These are phyloP conservation scores for Zea luxurians DNA, from an alignment of 176 grass and related monocot species.

Conservation along the genomic window DNA sequence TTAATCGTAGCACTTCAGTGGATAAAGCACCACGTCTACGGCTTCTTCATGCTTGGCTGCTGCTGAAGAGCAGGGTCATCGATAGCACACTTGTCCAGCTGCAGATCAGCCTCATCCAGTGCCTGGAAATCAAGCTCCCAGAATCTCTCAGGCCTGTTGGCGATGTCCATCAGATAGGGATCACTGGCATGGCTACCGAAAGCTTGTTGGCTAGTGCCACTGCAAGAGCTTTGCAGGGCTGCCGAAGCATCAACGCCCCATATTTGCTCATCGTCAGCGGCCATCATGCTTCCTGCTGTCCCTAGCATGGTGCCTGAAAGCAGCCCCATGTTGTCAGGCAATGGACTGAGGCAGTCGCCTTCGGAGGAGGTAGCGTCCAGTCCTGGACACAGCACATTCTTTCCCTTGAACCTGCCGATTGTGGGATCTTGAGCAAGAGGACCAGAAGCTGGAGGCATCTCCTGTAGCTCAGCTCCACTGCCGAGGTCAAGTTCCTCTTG, in stretches of 20 bases:
- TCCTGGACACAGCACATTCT: slow-evolving; percentile 33
- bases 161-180: slow-evolving; percentile 25
- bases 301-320: slow-evolving; percentile 28
- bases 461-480: slow-evolving; percentile 25
- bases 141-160: slow-evolving; percentile 32
- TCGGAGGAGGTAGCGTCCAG: slow-evolving; percentile 36
- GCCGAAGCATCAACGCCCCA: slow-evolving; percentile 35
- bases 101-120: slow-evolving; percentile 39
- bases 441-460: slow-evolving; percentile 30
- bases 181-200: slow-evolving; percentile 33
- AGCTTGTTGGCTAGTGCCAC: slow-evolving; percentile 27
- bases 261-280: slow-evolving; percentile 37
- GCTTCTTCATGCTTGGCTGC: slow-evolving; percentile 40
- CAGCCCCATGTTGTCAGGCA: slow-evolving; percentile 35
- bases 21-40: slow-evolving; percentile 42
- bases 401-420: slow-evolving; percentile 42
- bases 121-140: slow-evolving; percentile 61
- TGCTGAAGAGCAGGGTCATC: slow-evolving; percentile 29
- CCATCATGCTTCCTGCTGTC: slow-evolving; percentile 1
- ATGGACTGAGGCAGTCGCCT: slow-evolving; percentile 37
- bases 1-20: slow-evolving; percentile 25
- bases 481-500: slow-evolving; percentile 32
- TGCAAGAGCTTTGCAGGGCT: slow-evolving; percentile 32
- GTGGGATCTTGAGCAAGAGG: slow-evolving; percentile 30
- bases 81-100: slow-evolving; percentile 47